These are phyloP conservation scores for Plasmopara muralis DNA, from an alignment of 352 stramenopile genomes.

Conservation along the genomic window DNA sequence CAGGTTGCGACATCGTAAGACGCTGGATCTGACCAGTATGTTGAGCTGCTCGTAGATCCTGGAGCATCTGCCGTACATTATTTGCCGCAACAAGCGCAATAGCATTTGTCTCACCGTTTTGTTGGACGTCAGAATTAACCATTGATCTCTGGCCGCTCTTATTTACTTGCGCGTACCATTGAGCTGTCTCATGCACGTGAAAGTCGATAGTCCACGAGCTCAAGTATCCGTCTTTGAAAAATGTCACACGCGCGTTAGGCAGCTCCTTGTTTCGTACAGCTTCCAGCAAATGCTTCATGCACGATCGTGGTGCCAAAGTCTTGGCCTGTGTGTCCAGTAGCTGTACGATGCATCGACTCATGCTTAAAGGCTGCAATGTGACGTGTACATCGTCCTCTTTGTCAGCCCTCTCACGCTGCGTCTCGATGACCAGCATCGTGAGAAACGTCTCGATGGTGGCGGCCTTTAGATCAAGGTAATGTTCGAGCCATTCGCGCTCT, in stretches of 20 bases:
- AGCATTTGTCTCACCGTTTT: conserved; percentile 15
- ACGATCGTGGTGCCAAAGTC: conserved; percentile 27
- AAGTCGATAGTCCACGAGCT: conserved; percentile 46
- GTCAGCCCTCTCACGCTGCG: conserved; percentile 6
- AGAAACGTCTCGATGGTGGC: conserved; percentile 76
- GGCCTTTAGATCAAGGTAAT: conserved; percentile 60
- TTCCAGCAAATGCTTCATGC: conserved; percentile 31
- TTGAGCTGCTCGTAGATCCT: conserved; percentile 44
- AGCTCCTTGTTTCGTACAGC: conserved; percentile 20
- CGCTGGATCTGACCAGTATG: conserved; percentile 49
- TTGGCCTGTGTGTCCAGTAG: conserved; percentile 47
- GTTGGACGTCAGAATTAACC: conserved; percentile 8
- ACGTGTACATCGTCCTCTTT: conserved; percentile 22
- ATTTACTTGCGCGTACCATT: conserved; percentile 21
- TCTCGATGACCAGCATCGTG: conserved; percentile 44
- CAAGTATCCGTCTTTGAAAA: conserved; percentile 56
- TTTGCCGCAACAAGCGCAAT: conserved; percentile 22
- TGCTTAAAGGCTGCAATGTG: conserved; percentile 36
- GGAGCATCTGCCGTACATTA: conserved; percentile 40
- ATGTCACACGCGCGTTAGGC: conserved; percentile 18
- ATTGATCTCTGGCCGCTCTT: conserved; percentile 2
- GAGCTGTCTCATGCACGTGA: conserved; percentile 49
- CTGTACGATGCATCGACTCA: conserved; percentile 47
- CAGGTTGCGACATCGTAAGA: conserved; percentile 41
- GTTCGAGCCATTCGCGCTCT: conserved; percentile 54